A percentile compares a stretch with the other conserved stretches of the same genome.
Evolutionary conservation across 345 rosid genomes (phyloP).

Genomic region (Punica granatum): DNA sequence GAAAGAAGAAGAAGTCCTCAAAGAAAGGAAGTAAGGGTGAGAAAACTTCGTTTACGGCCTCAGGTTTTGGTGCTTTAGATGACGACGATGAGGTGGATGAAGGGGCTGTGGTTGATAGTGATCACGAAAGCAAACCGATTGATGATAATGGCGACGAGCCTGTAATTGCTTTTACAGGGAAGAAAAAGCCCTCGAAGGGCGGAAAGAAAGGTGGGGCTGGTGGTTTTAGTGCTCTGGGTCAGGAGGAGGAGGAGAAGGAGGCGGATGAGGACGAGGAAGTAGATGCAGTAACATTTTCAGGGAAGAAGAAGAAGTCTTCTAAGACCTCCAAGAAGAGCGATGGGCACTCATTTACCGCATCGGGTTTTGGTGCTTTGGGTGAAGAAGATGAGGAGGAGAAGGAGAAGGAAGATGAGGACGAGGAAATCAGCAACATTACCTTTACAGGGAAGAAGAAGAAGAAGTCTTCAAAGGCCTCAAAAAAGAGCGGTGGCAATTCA

Average conservation of each 20-base stretch:
- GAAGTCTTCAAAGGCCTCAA: constrained; percentile 62
- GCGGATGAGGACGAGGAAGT: constrained; percentile 27
- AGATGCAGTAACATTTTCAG: constrained; percentile 28
- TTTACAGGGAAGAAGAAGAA: constrained; percentile 80
- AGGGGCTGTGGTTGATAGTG: constrained; percentile 3
- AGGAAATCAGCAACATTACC: constrained; percentile 27
- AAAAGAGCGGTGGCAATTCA: constrained; percentile 36
- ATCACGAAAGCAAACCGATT: background rate
- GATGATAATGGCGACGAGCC: constrained; percentile 12
- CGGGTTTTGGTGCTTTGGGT: constrained; percentile 6
- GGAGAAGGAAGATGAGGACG: constrained; percentile 26
- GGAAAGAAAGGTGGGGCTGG: constrained; percentile 15
- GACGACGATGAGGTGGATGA: constrained; percentile 21
- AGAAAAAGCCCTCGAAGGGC: constrained; percentile 18
- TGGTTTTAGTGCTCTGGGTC: constrained; percentile 18
- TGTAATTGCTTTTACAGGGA: constrained; percentile 12
- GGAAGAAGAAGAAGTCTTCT: constrained; percentile 40
- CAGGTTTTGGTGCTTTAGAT: constrained; percentile 28
- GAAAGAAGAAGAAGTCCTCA: constrained; percentile 41
- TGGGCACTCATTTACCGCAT: background rate
- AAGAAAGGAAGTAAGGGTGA: constrained; percentile 31
- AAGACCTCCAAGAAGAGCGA: constrained; percentile 11
- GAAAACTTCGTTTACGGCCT: constrained; percentile 14
- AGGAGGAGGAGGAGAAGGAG: constrained; percentile 22
- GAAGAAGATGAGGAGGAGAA: constrained; percentile 16